phyloP scores from a whole-genome alignment of 1,284 basidiomycete genomes.

The Coniophora puteana region DNA sequence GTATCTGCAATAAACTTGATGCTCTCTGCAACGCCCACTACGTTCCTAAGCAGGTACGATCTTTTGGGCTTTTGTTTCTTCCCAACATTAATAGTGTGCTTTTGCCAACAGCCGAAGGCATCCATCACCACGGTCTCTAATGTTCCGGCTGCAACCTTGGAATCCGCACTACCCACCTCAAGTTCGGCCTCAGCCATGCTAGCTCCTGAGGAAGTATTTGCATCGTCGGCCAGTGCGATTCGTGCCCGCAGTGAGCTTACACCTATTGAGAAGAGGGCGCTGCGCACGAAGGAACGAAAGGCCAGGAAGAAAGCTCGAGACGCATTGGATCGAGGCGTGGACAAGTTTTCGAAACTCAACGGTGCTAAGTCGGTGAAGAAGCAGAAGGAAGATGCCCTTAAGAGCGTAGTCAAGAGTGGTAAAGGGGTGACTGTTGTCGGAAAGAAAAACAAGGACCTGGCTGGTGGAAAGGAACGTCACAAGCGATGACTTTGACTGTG shows the following conservation, averaged over 20 bases:
- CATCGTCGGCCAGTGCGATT: slow-evolving; percentile 50
- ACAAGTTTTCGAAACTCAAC: slow-evolving; percentile 57
- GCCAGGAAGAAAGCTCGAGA: slow-evolving; percentile 70
- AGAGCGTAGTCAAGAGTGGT: slow-evolving; percentile 77
- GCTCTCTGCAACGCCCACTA: slow-evolving; percentile 95
- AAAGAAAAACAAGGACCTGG: slow-evolving; percentile 60
- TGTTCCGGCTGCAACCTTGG: slow-evolving; percentile 80
- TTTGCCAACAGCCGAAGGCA: slow-evolving; percentile 73
- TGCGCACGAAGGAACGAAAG: slow-evolving; percentile 74
- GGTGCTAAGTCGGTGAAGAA: slow-evolving; percentile 62
- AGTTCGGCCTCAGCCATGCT: slow-evolving; percentile 78
- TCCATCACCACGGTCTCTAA: slow-evolving; percentile 87
- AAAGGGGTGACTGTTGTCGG: slow-evolving; percentile 88
- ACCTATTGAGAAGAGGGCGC: slow-evolving; percentile 77
- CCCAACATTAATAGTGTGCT: not conserved
- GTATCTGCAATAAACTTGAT: slow-evolving; percentile 87
- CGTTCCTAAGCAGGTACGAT: slow-evolving; percentile 82
- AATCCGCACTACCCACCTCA: slow-evolving; percentile 87
- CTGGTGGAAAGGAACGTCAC: too few relatives aligned
- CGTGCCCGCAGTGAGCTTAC: slow-evolving; percentile 80
- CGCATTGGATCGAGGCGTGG: slow-evolving; percentile 62
- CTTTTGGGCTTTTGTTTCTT: slow-evolving; percentile 2
- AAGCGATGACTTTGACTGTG: not conserved
- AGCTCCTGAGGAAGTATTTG: slow-evolving; percentile 91
- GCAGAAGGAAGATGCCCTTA: slow-evolving; percentile 80